These are phyloP conservation scores for Aureoboletus auriporus DNA, from an alignment of 768 basidiomycete genomes.

Conservation along the genomic window DNA sequence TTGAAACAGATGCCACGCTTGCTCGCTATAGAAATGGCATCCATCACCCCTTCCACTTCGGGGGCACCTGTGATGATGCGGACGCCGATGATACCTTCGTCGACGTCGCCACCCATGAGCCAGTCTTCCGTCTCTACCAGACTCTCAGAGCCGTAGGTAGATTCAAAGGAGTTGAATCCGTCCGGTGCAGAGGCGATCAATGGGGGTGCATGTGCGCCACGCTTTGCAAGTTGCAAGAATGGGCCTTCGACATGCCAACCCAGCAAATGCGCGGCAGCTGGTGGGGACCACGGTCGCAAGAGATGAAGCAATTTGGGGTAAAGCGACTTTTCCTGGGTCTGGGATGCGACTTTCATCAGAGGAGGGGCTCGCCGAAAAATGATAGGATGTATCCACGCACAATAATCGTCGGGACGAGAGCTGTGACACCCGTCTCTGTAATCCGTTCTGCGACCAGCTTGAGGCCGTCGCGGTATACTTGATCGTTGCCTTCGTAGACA, in stretches of 20 bases:
- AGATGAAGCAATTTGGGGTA: constrained; percentile 69
- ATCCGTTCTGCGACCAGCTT: constrained; percentile 70
- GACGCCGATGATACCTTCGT: constrained; percentile 44
- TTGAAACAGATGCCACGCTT: constrained; percentile 72
- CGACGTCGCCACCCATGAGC: constrained; percentile 43
- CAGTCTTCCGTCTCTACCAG: constrained; percentile 63
- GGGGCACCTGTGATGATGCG: constrained; percentile 86
- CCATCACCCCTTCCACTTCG: constrained; percentile 80
- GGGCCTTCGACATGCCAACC: constrained; percentile 94
- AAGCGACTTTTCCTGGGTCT: constrained; percentile 77
- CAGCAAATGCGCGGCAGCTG: constrained; percentile 65
- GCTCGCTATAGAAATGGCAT: constrained; percentile 54
- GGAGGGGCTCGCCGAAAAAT: not conserved
- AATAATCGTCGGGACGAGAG: constrained; percentile 67
- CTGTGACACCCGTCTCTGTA: constrained; percentile 84
- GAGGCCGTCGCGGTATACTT: constrained; percentile 64
- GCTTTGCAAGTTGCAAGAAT: constrained; percentile 77
- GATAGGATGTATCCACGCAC: constrained; percentile 36
- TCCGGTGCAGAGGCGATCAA: constrained; percentile 59
- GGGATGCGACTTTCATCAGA: not conserved
- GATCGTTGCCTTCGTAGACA: constrained; percentile 68
- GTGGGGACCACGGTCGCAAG: constrained; percentile 62
- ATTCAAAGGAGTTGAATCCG: constrained; percentile 67
- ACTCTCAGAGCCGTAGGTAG: constrained; percentile 67
- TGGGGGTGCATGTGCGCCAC: constrained; percentile 75